Evolutionary conservation across 192 early-diverging fungal genomes (phyloP), one percentile per base, ranked within the genome.

Genomic region (Coemansia sp.): DNA sequence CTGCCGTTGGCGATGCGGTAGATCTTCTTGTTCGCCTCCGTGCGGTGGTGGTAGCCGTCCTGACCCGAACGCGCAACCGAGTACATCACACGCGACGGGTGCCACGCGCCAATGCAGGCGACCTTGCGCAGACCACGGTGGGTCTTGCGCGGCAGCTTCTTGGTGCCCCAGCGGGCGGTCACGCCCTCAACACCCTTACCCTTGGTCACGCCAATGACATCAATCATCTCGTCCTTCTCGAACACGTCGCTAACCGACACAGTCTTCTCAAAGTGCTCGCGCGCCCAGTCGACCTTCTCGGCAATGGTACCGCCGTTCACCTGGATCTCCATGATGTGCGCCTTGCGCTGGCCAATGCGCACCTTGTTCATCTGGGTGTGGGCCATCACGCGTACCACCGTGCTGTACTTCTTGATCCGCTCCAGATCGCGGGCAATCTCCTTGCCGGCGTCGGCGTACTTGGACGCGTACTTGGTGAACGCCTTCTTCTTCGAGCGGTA

Each of bases 401-500:
- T 84, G 85, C 91, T 92, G 90, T 99, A 99, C 87, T 99, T 99
- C 85, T 91, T 94, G 83, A 99, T 99, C 69, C 97, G 87, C 83
- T 92, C 93, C 35, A 95, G 79, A 80, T 99, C 92, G 66, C 86
- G 86, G 54, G 82, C 78, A 64, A 99, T 88, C 64, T 90, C 86
- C 84, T 88, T 87, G 69, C 79, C 87, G 57, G 54, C 65, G 59
- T 85, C 90, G 22, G 91, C 85, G 83, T 95, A 90, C 84, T 97
- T 97, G 84, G 91, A 86, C 70, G 93, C 87, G 83, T 97, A 97
- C 84, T 95, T 95, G 84, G 95, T 99, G 87, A 93, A 99, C 28
- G 95, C 97, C 91, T 99, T 99, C 83, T 95, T 95, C 91, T 99
- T 99, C 72, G 93, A 94, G 75, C 89, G 85, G 88, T 99, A 99